Evolutionary conservation across 345 rosid genomes (phyloP), one percentile per base, ranked within the genome.

Genomic region (Hirschfeldia incana): DNA sequence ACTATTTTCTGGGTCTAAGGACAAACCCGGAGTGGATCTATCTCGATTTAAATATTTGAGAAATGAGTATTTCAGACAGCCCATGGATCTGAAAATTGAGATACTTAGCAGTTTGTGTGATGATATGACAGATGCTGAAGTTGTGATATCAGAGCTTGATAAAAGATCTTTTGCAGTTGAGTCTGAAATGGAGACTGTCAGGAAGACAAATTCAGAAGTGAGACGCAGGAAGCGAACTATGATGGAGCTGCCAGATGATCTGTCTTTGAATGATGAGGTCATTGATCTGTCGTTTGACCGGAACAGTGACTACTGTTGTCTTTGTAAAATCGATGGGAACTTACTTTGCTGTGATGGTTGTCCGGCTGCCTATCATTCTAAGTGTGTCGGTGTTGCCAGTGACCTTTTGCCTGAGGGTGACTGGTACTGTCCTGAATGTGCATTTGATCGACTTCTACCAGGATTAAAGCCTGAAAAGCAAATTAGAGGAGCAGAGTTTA

Each of bases 311-410:
- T 93, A 95, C 79, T 95, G 98, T 80, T 87, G 88, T 84, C 91
- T 95, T 75, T 95, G 99, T 71, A 95, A 91, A 88, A 95, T 95
- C 96, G 97, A 95, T 76, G 98, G 99, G 69, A 91, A 53, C 77
- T 84, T 95, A 81, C 88, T 95, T 76, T 95, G 98, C 81, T 95
- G 99, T 80, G 99, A 95, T 85, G 99, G 99, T 69, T 93, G 99
- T 82, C 99, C 99, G 67, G 98, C 99, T 84, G 99, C 99, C 5
- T 95, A 89, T 84, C 99, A 95, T 85, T 89, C 99, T 69, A 95
- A 89, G 85, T 95, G 99, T 68, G 94, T 91, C 0, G 99, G 97
- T 76, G 86, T 95, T 83, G 92, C 84, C 67, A 85, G 74, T 81
- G 87, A 88, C 81, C 91, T 85, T 77, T 88, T 95, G 89, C 97